Conservation (phyloP, 1,139 yeast species). For the Saccharomyces hybrid region DNA sequence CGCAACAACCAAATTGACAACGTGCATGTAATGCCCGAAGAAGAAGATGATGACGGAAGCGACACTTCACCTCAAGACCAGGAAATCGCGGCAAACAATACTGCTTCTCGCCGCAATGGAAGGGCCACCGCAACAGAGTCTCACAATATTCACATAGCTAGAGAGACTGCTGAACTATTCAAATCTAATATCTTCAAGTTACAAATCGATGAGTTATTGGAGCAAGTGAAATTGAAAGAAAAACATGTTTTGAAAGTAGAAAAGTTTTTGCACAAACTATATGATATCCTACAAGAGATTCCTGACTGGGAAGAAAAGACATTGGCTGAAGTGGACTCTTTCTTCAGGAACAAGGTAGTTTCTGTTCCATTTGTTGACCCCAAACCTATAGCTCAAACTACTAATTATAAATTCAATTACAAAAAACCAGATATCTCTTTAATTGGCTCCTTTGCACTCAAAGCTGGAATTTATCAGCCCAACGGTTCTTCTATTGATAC, state of each 20-base stretch:
- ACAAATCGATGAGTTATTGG: slow-evolving; percentile 83
- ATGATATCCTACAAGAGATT: slow-evolving; percentile 57
- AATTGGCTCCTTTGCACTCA: slow-evolving; percentile 84
- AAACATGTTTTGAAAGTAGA: slow-evolving; percentile 60
- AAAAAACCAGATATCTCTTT: slow-evolving; percentile 69
- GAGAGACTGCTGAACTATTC: slow-evolving; percentile 90
- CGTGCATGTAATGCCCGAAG: slow-evolving; percentile 11
- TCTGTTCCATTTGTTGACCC: slow-evolving; percentile 87
- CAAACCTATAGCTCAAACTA: slow-evolving; percentile 51
- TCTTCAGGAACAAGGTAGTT: slow-evolving; percentile 44
- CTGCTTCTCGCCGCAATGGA: slow-evolving; percentile 6
- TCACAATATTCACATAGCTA: slow-evolving; percentile 81
- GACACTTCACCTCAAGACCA: slow-evolving; percentile 19
- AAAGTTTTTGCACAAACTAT: slow-evolving; percentile 67
- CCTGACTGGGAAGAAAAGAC: slow-evolving; percentile 48
- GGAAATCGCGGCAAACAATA: slow-evolving; percentile 9
- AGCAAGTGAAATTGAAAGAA: slow-evolving; percentile 70
- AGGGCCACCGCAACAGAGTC: slow-evolving; percentile 41
- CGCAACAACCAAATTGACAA: slow-evolving; percentile 10
- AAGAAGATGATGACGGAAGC: slow-evolving; percentile 13
- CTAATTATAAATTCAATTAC: slow-evolving; percentile 65
- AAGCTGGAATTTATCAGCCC: slow-evolving; percentile 63
- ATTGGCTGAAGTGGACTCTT: slow-evolving; percentile 46
- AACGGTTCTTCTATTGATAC: slow-evolving; percentile 67
- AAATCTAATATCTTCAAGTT: slow-evolving; percentile 90